phyloP scores from a whole-genome alignment of 208 protist species.

The Trypanosomatidae sp. region DNA sequence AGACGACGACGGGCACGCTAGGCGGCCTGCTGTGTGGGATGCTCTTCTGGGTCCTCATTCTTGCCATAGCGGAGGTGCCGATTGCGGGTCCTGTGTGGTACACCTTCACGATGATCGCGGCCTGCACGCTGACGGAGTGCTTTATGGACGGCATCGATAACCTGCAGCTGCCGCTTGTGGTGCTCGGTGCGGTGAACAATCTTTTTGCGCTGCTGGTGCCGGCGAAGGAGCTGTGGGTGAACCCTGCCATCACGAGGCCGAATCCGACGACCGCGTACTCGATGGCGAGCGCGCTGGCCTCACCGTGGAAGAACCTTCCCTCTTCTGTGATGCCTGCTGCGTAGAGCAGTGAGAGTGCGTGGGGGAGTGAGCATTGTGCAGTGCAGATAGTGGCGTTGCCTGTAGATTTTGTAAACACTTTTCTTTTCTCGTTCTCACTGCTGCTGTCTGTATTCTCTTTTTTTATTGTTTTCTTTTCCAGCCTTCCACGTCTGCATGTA shows the following conservation, averaged over 20 bases:
- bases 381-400: no score
- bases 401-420: neutral
- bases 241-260: slow-evolving; percentile 37
- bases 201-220: slow-evolving; percentile 63
- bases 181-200: slow-evolving; percentile 63
- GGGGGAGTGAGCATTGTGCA: no score
- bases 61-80: slow-evolving; percentile 56
- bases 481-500: no score
- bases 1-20: slow-evolving; percentile 87
- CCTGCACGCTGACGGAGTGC: slow-evolving; percentile 80
- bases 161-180: slow-evolving; percentile 82
- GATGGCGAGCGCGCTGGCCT: slow-evolving; percentile 42
- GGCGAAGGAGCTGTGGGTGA: slow-evolving; percentile 44
- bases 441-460: no score
- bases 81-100: slow-evolving; percentile 41
- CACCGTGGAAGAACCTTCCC: slow-evolving; percentile 34
- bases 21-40: slow-evolving; percentile 70
- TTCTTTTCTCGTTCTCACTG: no score
- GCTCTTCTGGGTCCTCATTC: slow-evolving; percentile 68
- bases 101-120: slow-evolving; percentile 63
- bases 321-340: neutral
- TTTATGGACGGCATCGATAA: slow-evolving; percentile 91
- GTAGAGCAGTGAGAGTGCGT: no score
- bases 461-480: no score
- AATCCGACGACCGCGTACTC: slow-evolving; percentile 52